A percentile compares a stretch with the other conserved stretches of the same genome.
phyloP scores from a whole-genome alignment of 768 basidiomycete genomes.

The Rhodocollybia butyracea region DNA sequence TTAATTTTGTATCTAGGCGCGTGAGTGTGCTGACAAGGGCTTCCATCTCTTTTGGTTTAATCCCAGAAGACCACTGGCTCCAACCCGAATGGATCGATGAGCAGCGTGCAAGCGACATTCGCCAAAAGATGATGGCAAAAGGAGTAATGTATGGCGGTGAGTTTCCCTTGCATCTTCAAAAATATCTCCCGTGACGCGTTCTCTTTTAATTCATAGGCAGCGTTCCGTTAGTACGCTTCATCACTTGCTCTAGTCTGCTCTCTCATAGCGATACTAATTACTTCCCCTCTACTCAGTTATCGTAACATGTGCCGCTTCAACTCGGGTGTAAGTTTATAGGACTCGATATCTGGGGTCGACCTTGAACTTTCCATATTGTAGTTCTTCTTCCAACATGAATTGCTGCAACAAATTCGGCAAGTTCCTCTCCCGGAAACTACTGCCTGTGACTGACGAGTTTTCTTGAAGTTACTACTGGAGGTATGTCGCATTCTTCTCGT shows the following conservation, averaged over 20 bases:
- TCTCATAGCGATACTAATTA: too few relatives aligned
- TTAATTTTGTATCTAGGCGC: constrained; percentile 35
- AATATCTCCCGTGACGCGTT: constrained; percentile 4
- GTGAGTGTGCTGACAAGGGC: constrained; percentile 55
- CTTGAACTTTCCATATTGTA: constrained; percentile 25
- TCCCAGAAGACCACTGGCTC: constrained; percentile 72
- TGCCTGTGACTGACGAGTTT: background rate
- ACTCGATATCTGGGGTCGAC: constrained; percentile 10
- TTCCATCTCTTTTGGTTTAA: constrained; percentile 64
- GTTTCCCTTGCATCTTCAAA: constrained; percentile 8
- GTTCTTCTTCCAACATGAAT: constrained; percentile 83
- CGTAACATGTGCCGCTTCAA: constrained; percentile 97
- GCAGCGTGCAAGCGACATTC: constrained; percentile 51
- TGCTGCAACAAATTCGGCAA: constrained; percentile 63
- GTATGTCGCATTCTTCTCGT: constrained; percentile 19
- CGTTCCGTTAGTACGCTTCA: constrained; percentile 59
- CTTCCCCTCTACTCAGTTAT: constrained; percentile 42
- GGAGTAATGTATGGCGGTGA: constrained; percentile 60
- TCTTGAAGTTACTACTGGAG: constrained; percentile 68
- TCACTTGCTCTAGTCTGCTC: background rate
- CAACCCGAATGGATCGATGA: constrained; percentile 85
- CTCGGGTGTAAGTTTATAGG: constrained; percentile 62
- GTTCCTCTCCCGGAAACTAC: background rate
- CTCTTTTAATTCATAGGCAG: constrained; percentile 45
- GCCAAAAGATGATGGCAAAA: constrained; percentile 61